Base-by-base conservation (phyloP, 371 early-diverging fungal genomes). In the Lichtheimia ramosa region DNA sequence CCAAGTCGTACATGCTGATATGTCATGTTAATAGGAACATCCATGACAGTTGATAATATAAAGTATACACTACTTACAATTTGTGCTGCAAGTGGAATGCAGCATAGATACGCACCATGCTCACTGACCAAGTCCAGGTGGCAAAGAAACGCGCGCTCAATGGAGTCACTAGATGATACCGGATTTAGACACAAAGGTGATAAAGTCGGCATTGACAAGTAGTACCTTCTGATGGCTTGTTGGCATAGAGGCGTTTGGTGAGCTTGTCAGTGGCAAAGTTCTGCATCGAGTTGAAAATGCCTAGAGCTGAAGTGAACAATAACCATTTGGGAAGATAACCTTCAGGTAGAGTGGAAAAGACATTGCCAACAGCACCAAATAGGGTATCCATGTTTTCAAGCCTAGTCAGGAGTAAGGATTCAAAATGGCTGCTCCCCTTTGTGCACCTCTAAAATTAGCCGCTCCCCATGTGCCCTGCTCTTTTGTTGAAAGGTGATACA, bases 261-360 rank as follows among this genome's bases (percentile, higher is more conserved):
- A 90, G 74, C 51, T 78, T 77, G 70, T 70, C 73, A 46, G 75
- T 90, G 72, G 69, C 82, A 63, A 81, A 90, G 77, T 88, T 84
- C 69, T 92, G 92, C 57, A 87, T 65, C 24, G 87, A 81, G 72
- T 94, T 92, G 72, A 90, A 89, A 51, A 90, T 70, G 27, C 91
- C 90, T 28, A 85, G 65, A 23, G 81, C 77, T 59, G 89, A 86
- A 39, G 91, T 86, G 48, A 91, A 69, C 62, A 87, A 74, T 12
- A 89, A 62, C 87, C 87, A 86, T 60, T 79, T 83, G 42, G 89
- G 87, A 46, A 92, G 77, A 42, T 76, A 74, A 20, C 88, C 87
- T 25, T 80, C 82, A 25, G 87, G 85, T 39, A 87, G 72, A 57
- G 74, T 61, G 43, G 75, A 70, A 51, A 79, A 71, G 40, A 79